Evolutionary conservation across 768 basidiomycete species (phyloP).

Genomic region (Cantharellus anzutake): DNA sequence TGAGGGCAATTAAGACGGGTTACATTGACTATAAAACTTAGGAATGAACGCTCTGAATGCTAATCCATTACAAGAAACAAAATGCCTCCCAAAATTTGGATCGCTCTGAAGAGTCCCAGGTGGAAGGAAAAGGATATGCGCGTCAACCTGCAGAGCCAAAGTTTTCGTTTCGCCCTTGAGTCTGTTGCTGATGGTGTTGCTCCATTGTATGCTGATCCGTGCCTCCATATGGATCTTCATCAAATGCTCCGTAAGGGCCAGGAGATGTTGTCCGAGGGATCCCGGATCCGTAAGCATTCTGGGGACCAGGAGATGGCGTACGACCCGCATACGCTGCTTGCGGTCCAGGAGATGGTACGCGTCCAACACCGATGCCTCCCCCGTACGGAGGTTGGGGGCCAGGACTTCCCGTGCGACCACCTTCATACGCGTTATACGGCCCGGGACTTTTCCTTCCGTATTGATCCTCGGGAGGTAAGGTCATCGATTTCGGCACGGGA

Average conservation of each 20-base stretch:
- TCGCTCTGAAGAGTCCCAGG: no score
- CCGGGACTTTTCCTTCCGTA: not conserved
- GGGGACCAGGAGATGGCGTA: slow-evolving; percentile 4
- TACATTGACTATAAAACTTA: no score
- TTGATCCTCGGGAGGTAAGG: not conserved
- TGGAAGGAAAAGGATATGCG: no score
- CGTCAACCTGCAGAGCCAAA: no score
- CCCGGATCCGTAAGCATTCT: slow-evolving; percentile 2
- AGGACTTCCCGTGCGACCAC: slow-evolving; percentile 11
- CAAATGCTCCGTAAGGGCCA: slow-evolving; percentile 29
- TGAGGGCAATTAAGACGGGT: no score
- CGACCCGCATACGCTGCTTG: slow-evolving; percentile 13
- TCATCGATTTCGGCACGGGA: slow-evolving; percentile 45
- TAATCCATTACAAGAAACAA: no score
- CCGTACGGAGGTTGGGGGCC: slow-evolving; percentile 13
- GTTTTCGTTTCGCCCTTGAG: no score
- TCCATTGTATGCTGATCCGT: no score
- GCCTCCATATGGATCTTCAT: no score
- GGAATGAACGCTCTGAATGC: no score
- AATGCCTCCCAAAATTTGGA: no score
- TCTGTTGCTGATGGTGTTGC: no score
- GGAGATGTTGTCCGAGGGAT: slow-evolving; percentile 19
- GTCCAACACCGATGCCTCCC: slow-evolving; percentile 1
- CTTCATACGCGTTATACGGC: slow-evolving; percentile 9
- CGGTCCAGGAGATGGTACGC: slow-evolving; percentile 15